Base-by-base conservation (phyloP, 2,329 filamentous ascomycete species). In the Hypoxylon sp. region DNA sequence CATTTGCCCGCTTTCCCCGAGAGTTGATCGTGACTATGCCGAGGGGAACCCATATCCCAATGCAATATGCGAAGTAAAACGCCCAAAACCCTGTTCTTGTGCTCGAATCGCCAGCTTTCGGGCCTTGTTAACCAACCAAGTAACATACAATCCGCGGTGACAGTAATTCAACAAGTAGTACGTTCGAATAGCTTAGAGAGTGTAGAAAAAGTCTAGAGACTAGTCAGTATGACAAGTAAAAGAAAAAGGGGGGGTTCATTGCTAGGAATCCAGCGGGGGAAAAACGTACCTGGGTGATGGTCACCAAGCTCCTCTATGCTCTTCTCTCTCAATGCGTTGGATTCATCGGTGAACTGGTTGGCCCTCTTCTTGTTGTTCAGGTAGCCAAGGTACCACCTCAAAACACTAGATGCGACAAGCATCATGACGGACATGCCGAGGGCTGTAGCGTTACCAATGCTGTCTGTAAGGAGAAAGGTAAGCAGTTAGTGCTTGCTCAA, bases 291-390 rank as follows among this genome's bases (percentile, higher is more conserved):
- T 11, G 59, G 59, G 26, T 62, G 59, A 8, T 58, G 50, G 13
- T 62, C 59, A 21, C 59, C 59, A 17, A 62, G 25, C 11, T 62
- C 53, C 21, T 62, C 57, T 4, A 62, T 46, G 21, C 54, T 60
- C 48, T 60, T 48, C n/a, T 42, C 35, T 19, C 57, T 46, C 36
- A 51, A 21, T 7, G 47, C 37, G 2, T 38, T 31, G n/a, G 48
- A 37, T 5, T 34, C 25, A 13, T 53, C 31, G 1, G 53, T 37
- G 21, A 42, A 49, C 23, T 59, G 58, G 15, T 54, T 48, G 8
- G 34, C 35, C 25, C n/a, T 35, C 51, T 62, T 62, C 51, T 53
- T 52, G 19, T 46, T 48, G 49, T 62, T 62, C 20, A 62, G 16
- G 37, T 40, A 52, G 26, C 20, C 37, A 2, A 62, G 54, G 19